These are phyloP conservation scores for Fusarium nygamai DNA, from an alignment of 2,329 filamentous ascomycete species.

Conservation along the genomic window DNA sequence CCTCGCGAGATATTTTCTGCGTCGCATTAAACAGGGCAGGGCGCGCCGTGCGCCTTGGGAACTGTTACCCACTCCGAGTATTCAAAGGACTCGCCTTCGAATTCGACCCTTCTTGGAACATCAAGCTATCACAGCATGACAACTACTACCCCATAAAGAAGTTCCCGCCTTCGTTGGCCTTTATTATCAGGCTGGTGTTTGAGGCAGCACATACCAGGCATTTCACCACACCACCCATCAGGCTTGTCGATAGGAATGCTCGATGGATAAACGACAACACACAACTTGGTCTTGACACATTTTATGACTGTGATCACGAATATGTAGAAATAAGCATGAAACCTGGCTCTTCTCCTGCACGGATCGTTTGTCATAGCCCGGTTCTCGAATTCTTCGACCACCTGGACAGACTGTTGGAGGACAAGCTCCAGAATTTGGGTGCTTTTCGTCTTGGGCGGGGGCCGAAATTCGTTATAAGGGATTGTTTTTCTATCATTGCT, in stretches of 20 bases:
- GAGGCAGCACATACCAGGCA: neutral
- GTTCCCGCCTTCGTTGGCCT: neutral
- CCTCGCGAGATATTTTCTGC: neutral
- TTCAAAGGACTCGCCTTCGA: neutral
- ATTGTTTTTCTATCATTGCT: neutral
- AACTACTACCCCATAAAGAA: neutral
- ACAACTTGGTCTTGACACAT: no score
- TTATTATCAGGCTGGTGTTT: neutral
- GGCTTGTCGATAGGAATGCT: neutral
- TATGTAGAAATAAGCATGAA: neutral
- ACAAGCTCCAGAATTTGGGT: neutral
- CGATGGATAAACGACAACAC: neutral
- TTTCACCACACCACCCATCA: neutral
- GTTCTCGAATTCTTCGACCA: neutral
- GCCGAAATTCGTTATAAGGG: neutral
- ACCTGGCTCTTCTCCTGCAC: neutral
- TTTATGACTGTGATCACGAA: neutral
- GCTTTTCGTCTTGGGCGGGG: fast-evolving
- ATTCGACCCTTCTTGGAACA: neutral
- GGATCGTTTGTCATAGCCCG: neutral
- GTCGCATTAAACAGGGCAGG: neutral
- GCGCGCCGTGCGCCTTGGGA: fast-evolving
- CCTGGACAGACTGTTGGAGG: neutral
- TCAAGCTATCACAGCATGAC: neutral
- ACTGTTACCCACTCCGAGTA: fast-evolving